These are phyloP conservation scores for Isabelozyma rhagii DNA, from an alignment of 805 yeast genomes.

Conservation along the genomic window DNA sequence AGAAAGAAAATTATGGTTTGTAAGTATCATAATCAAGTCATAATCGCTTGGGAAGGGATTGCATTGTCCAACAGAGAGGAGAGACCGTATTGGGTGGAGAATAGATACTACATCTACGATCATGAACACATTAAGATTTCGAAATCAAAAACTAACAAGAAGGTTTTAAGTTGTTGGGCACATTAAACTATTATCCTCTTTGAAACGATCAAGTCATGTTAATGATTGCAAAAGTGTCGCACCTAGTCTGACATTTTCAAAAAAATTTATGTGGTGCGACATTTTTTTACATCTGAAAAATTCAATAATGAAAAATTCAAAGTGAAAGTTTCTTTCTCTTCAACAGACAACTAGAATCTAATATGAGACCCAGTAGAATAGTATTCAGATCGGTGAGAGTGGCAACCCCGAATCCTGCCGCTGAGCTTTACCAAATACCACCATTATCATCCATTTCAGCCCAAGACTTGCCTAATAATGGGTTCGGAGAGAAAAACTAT, in stretches of 20 bases:
- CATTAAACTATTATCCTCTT: too few relatives aligned
- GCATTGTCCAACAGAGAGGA: too few relatives aligned
- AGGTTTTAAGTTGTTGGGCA: too few relatives aligned
- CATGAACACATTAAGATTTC: too few relatives aligned
- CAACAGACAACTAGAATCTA: not conserved
- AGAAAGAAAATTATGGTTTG: too few relatives aligned
- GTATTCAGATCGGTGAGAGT: constrained; percentile 22
- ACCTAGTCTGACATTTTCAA: not conserved
- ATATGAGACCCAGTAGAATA: constrained; percentile 23
- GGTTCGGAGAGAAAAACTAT: constrained; percentile 38
- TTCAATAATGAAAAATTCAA: not conserved
- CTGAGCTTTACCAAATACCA: constrained; percentile 25
- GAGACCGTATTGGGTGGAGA: too few relatives aligned
- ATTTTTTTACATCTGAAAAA: not conserved
- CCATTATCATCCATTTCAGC: constrained; percentile 19
- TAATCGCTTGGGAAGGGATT: too few relatives aligned
- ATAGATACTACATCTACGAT: too few relatives aligned
- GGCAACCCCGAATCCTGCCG: constrained; percentile 10
- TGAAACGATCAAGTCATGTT: not conserved
- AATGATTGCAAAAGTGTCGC: not conserved
- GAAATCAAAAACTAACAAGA: too few relatives aligned
- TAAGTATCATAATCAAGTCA: too few relatives aligned
- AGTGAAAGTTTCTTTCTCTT: not conserved
- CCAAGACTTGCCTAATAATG: constrained; percentile 27
- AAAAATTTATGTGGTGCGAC: not conserved